A percentile compares a stretch with the other conserved stretches of the same genome.
Evolutionary conservation across 2,329 filamentous ascomycete genomes (phyloP).

Genomic region (Albifimbria verrucaria): DNA sequence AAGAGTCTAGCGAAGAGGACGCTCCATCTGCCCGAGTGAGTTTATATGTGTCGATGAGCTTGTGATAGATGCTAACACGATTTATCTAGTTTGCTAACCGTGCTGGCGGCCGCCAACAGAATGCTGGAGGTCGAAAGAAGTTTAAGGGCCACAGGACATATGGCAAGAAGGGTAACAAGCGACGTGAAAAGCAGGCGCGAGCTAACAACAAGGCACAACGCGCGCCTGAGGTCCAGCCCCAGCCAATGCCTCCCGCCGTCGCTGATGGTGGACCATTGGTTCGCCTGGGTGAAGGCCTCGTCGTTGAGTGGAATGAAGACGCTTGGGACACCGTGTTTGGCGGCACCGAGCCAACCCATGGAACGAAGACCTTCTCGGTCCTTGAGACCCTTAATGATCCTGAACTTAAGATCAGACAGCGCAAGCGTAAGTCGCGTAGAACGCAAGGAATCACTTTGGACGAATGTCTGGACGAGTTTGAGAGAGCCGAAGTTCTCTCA

Average conservation of each 20-base stretch:
- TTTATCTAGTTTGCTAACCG: slow-evolving; percentile 13
- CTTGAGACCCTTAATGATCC: slow-evolving; percentile 56
- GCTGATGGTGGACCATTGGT: slow-evolving; percentile 62
- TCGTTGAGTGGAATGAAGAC: slow-evolving; percentile 79
- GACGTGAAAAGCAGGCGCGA: slow-evolving; percentile 39
- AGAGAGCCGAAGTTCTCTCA: slow-evolving; percentile 88
- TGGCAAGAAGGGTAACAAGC: slow-evolving; percentile 47
- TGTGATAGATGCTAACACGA: not conserved
- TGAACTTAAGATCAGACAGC: slow-evolving; percentile 62
- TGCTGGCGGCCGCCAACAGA: slow-evolving; percentile 17
- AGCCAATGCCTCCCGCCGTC: slow-evolving; percentile 34
- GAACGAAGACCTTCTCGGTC: slow-evolving; percentile 54
- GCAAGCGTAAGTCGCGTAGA: slow-evolving; percentile 53
- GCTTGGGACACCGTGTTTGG: slow-evolving; percentile 71
- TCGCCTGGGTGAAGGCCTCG: slow-evolving; percentile 76
- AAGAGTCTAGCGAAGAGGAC: slow-evolving; percentile 59
- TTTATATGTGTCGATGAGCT: too few relatives aligned
- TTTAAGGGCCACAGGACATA: slow-evolving; percentile 42
- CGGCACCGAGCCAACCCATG: slow-evolving; percentile 44
- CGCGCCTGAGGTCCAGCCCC: slow-evolving; percentile 24
- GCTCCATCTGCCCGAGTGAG: slow-evolving; percentile 21
- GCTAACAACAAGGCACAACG: slow-evolving; percentile 35
- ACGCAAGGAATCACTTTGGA: slow-evolving; percentile 73
- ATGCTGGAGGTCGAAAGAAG: slow-evolving; percentile 42
- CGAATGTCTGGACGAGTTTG: slow-evolving; percentile 91